These are phyloP conservation scores for Rhodocollybia butyracea DNA, from an alignment of 768 basidiomycete genomes.

Conservation along the genomic window DNA sequence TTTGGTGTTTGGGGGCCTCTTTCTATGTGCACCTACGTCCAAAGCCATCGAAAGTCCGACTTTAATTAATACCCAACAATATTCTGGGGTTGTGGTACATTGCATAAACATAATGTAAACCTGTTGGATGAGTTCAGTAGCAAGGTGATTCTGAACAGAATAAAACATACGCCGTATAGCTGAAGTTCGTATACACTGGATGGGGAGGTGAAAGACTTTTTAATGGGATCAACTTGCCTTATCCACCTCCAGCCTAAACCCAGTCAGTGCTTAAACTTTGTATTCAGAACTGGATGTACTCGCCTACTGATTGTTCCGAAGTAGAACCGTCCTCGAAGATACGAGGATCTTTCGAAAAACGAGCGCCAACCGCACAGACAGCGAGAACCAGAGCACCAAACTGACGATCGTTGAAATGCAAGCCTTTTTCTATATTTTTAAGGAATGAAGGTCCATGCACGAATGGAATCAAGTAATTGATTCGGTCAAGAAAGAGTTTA, in stretches of 20 bases:
- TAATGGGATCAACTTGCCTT: constrained; percentile 47
- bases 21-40: constrained; percentile 55
- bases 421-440: constrained; percentile 30
- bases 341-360: constrained; percentile 38
- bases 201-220: constrained; percentile 42
- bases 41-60: constrained; percentile 56
- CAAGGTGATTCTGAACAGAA: constrained; percentile 14
- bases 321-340: constrained; percentile 19
- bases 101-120: constrained; percentile 37
- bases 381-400: constrained; percentile 48
- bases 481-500: constrained; percentile 44
- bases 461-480: constrained; percentile 40
- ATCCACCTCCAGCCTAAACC: constrained; percentile 48
- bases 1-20: constrained; percentile 24
- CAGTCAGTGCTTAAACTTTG: too few relatives aligned
- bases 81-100: constrained; percentile 42
- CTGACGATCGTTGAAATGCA: constrained; percentile 33
- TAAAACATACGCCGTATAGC: constrained; percentile 37
- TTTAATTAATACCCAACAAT: constrained; percentile 51
- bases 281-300: constrained; percentile 22
- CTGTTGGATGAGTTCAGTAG: constrained; percentile 21
- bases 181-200: constrained; percentile 60
- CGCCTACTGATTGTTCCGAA: constrained; percentile 31
- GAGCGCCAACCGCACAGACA: constrained; percentile 50
- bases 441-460: constrained; percentile 54